Base-by-base conservation (phyloP, 2,329 filamentous ascomycete genomes). In the Epichloe glyceriae region DNA sequence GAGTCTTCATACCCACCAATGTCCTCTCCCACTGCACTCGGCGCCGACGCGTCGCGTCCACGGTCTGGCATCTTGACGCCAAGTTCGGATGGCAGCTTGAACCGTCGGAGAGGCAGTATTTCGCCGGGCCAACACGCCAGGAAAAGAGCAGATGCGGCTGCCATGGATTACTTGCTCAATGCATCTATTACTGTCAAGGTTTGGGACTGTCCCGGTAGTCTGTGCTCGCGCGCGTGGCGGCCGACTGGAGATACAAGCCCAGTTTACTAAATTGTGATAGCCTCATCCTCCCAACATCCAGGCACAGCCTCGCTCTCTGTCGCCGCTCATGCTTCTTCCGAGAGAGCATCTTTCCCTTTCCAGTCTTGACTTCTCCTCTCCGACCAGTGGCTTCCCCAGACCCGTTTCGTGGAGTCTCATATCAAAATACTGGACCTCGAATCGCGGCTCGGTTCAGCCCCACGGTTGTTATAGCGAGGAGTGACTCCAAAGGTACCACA, bases 401-500 rank as follows among this genome's bases (percentile, higher is more conserved):
- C 73, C 46, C 76, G 76, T 47, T 71, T 77, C 44, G 85, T 80
- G 61, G 78, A 82, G 57, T 78, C 79, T 7, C 72, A 75, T 55
- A 73, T 85, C 57, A 77, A 78, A 55, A 77, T 82, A 51, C 68
- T 86, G 53, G 82, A 85, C 54, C 72, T 80, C 40, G 79, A 82
- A 64, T 75, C 71, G 50, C 79, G 78, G n/a, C 72, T 79, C 58
- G 75, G 74, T 52, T 73, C 70, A 19, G 65, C 67, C 70, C 75
- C 14, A 75, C 74, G 52, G 68, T 86, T 15, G 72, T 88, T 10
- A 70, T 88, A 52, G 82, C 80, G 30, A 72, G 78, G 52, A 72
- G 77, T 43, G 78, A 83, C 42, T 68, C 73, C 26, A 74, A 72
- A 53, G 70, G 72, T 51, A 70, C 69, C 37, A 55, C 78, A 0